These are phyloP conservation scores for Thinopyrum elongatum DNA, from an alignment of 176 grass and related monocot genomes.

Conservation along the genomic window DNA sequence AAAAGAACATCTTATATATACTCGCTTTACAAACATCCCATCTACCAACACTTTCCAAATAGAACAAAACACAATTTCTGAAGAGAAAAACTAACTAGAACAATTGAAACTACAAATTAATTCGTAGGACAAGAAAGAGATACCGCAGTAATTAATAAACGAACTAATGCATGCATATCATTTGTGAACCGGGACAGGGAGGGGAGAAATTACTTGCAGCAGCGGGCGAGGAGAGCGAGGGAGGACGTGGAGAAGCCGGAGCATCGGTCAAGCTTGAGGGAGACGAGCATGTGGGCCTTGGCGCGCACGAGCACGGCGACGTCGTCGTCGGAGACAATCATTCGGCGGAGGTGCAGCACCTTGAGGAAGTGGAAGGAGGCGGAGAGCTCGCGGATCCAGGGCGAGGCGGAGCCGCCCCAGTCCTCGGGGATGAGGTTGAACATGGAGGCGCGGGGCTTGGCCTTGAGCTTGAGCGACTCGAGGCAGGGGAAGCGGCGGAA, in stretches of 20 bases:
- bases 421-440: slow-evolving; percentile 90
- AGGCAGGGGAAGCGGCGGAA: slow-evolving; percentile 74
- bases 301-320: slow-evolving; percentile 55
- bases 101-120: background rate
- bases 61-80: background rate
- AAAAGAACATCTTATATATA: background rate
- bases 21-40: background rate
- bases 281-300: slow-evolving; percentile 63
- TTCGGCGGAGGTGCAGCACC: slow-evolving; percentile 81
- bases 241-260: slow-evolving; percentile 85
- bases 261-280: slow-evolving; percentile 90
- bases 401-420: slow-evolving; percentile 84
- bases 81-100: background rate
- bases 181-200: background rate
- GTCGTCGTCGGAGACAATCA: slow-evolving; percentile 70
- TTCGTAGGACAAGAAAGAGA: background rate
- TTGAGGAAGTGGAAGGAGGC: slow-evolving; percentile 70
- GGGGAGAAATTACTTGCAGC: slow-evolving; percentile 60
- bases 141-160: background rate
- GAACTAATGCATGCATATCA: background rate
- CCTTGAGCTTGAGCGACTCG: slow-evolving; percentile 89
- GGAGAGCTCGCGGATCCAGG: slow-evolving; percentile 67
- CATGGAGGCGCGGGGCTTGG: slow-evolving; percentile 93
- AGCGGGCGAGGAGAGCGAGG: slow-evolving; percentile 56
- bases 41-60: background rate